phyloP scores from a whole-genome alignment of 164 flowering plant species.

The Pachysandra terminalis region DNA sequence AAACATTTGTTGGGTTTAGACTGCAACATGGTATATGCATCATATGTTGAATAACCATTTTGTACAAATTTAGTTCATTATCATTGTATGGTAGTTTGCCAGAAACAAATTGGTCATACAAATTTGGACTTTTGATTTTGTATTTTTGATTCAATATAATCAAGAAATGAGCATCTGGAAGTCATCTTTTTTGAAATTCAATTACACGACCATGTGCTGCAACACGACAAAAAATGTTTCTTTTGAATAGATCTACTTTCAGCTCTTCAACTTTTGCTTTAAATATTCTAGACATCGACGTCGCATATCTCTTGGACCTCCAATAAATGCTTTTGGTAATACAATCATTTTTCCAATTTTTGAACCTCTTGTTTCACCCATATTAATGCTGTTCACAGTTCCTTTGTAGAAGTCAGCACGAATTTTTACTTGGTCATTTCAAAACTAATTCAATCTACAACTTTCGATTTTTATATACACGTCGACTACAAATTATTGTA shows the following conservation, averaged over 20 bases:
- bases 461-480: constrained; percentile 16
- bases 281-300: constrained; percentile 6
- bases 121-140: not conserved
- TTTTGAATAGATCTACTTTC: constrained; percentile 9
- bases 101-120: not conserved
- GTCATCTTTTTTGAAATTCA: too few relatives aligned
- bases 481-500: constrained; percentile 22
- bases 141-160: constrained; percentile 1
- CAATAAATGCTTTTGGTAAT: constrained; percentile 15
- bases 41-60: too few relatives aligned
- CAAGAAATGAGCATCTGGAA: too few relatives aligned
- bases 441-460: constrained; percentile 4
- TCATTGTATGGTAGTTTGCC: constrained; percentile 12
- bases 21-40: too few relatives aligned
- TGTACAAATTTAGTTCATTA: not conserved
- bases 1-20: too few relatives aligned
- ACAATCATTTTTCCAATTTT: constrained; percentile 6
- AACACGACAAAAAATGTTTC: too few relatives aligned
- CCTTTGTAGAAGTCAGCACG: constrained; percentile 17
- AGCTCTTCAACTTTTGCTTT: constrained; percentile 14
- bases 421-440: constrained; percentile 5
- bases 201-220: too few relatives aligned
- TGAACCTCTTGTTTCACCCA: not conserved
- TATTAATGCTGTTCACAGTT: not conserved
- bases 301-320: constrained; percentile 18